Conservation (phyloP, 2,329 filamentous ascomycete species). For the Sarocladium kiliense region DNA sequence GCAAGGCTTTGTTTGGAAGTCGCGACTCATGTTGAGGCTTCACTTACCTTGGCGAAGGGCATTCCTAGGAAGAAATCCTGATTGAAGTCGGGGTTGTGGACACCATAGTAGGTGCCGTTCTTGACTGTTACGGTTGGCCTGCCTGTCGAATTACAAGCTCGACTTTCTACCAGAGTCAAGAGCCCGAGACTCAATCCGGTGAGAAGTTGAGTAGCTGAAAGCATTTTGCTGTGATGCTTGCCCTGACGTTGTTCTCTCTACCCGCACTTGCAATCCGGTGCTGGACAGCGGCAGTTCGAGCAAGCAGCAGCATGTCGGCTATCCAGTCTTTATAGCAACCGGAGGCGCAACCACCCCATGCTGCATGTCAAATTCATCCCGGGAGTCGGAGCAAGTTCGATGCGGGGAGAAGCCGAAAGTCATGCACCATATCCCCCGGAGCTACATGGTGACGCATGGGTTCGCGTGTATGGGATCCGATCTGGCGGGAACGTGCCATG, state of each 20-base stretch:
- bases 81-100: constrained; percentile 28
- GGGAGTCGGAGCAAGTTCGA: background rate
- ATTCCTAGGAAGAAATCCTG: constrained; percentile 45
- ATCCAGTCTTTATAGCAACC: background rate
- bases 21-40: no score
- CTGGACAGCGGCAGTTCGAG: background rate
- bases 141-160: constrained; percentile 6
- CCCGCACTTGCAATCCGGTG: background rate
- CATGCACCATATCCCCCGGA: background rate
- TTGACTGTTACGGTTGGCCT: constrained; percentile 8
- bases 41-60: constrained; percentile 36
- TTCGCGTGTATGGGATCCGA: background rate
- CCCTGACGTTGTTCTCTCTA: background rate
- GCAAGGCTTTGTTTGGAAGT: no score
- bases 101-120: constrained; percentile 28
- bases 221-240: background rate
- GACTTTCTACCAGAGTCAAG: constrained; percentile 4
- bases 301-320: background rate
- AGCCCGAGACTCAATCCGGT: constrained; percentile 3
- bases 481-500: background rate
- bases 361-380: constrained; percentile 1
- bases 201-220: background rate
- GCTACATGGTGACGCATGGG: background rate
- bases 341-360: background rate
- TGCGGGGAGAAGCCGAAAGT: constrained; percentile 8